A percentile compares a stretch with the other conserved stretches of the same genome.
phyloP scores from a whole-genome alignment of 2,329 filamentous ascomycete species.

The Aspergillus novofumigatus region DNA sequence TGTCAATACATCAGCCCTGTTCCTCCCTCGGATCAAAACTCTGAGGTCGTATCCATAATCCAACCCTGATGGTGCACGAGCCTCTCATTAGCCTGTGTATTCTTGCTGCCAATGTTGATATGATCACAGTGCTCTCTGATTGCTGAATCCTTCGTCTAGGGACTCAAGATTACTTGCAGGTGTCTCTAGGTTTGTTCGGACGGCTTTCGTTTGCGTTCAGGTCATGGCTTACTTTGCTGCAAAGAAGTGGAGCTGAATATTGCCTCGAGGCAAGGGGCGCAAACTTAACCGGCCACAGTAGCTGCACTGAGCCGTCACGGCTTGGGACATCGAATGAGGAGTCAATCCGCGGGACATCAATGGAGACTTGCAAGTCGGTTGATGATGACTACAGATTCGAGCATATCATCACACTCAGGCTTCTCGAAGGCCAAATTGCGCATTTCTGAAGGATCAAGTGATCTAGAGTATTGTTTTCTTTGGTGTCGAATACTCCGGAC shows the following conservation, averaged over 20 bases:
- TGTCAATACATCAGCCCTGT: background rate
- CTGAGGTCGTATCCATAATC: background rate
- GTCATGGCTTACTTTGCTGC: background rate
- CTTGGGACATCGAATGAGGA: background rate
- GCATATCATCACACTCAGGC: background rate
- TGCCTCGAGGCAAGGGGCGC: background rate
- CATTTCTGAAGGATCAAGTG: background rate
- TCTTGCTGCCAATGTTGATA: too few relatives aligned
- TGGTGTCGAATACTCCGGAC: background rate
- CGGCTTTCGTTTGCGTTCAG: background rate
- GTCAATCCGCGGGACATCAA: background rate
- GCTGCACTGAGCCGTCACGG: background rate
- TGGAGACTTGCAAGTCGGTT: background rate
- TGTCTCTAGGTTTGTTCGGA: background rate
- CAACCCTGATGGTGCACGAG: background rate
- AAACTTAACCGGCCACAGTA: background rate
- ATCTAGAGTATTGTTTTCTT: background rate
- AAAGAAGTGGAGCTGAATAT: background rate
- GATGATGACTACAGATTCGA: background rate
- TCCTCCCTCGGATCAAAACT: background rate
- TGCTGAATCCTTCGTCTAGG: too few relatives aligned
- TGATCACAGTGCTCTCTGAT: too few relatives aligned
- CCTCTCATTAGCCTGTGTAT: background rate
- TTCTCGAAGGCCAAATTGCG: background rate
- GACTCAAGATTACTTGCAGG: too few relatives aligned